These are phyloP conservation scores for Clitoria ternatea DNA, from an alignment of 306 rosid species.

Conservation along the genomic window DNA sequence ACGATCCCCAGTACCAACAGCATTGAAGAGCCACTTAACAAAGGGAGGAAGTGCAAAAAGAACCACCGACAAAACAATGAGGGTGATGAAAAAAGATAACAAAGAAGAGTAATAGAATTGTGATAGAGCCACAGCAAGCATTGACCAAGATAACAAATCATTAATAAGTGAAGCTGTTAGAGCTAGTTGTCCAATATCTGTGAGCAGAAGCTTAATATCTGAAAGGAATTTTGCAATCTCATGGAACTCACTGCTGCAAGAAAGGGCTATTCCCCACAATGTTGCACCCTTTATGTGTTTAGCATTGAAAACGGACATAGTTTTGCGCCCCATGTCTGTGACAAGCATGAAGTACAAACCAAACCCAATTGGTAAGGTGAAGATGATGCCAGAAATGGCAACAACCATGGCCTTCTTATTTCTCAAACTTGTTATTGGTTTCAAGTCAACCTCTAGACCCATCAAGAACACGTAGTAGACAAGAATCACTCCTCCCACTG, in stretches of 20 bases:
- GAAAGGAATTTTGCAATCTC: conserved; percentile 35
- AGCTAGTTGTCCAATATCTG: conserved; percentile 41
- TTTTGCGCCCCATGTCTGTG: conserved; percentile 24
- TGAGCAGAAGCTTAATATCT: conserved; percentile 30
- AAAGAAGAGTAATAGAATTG: not conserved
- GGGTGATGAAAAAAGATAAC: not conserved
- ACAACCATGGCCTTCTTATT: conserved; percentile 21
- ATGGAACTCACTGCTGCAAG: conserved; percentile 36
- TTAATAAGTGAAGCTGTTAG: conserved; percentile 26
- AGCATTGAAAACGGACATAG: not conserved
- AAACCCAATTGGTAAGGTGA: conserved; percentile 20
- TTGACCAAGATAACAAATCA: conserved; percentile 26
- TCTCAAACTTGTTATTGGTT: not conserved
- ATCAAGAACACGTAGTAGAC: conserved; percentile 39
- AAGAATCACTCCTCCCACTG: conserved; percentile 17
- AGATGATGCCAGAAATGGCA: not conserved
- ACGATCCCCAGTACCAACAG: not conserved
- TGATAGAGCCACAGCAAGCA: not conserved
- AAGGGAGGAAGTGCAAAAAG: conserved; percentile 7
- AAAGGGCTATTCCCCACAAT: conserved; percentile 35
- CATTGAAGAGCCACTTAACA: conserved; percentile 16
- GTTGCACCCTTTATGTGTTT: conserved; percentile 21
- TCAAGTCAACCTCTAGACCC: conserved; percentile 38
- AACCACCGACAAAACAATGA: not conserved
- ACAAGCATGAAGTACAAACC: conserved; percentile 31